Conservation (phyloP, 352 stramenopile genomes). For the Plasmopara muralis region DNA sequence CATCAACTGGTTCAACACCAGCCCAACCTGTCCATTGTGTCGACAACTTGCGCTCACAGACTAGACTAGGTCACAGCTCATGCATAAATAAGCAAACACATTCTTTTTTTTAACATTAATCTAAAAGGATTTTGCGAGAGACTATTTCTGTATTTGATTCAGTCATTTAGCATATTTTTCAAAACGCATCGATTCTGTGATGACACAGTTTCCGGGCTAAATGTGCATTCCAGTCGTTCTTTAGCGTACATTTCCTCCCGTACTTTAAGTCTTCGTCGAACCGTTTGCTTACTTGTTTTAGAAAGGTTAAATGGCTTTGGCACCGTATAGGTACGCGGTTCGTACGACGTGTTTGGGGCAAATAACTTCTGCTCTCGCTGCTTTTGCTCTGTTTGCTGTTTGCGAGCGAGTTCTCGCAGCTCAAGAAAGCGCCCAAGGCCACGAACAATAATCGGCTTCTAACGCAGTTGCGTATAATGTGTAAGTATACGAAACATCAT, state of each 20-base stretch:
- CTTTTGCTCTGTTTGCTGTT: slow-evolving; percentile 55
- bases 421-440: slow-evolving; percentile 76
- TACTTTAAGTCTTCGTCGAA: slow-evolving; percentile 35
- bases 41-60: slow-evolving; percentile 35
- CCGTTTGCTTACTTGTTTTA: slow-evolving; percentile 45
- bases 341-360: slow-evolving; percentile 40
- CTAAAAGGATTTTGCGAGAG: no score
- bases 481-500: neutral
- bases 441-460: slow-evolving; percentile 65
- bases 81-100: no score
- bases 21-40: slow-evolving; percentile 61
- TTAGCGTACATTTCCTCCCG: slow-evolving; percentile 44
- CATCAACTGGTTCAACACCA: slow-evolving; percentile 69
- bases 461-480: neutral
- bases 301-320: slow-evolving; percentile 73
- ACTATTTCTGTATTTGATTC: slow-evolving; percentile 13
- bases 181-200: slow-evolving; percentile 44
- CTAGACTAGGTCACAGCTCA: slow-evolving; percentile 21
- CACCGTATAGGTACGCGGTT: slow-evolving; percentile 68
- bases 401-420: slow-evolving; percentile 58
- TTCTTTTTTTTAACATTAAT: no score
- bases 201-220: slow-evolving; percentile 49
- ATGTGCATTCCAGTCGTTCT: slow-evolving; percentile 57
- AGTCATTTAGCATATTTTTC: slow-evolving; percentile 36
- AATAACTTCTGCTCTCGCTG: slow-evolving; percentile 63